Base-by-base conservation (phyloP, 495 filamentous ascomycete species). In the Chaetomium cochliodes region DNA sequence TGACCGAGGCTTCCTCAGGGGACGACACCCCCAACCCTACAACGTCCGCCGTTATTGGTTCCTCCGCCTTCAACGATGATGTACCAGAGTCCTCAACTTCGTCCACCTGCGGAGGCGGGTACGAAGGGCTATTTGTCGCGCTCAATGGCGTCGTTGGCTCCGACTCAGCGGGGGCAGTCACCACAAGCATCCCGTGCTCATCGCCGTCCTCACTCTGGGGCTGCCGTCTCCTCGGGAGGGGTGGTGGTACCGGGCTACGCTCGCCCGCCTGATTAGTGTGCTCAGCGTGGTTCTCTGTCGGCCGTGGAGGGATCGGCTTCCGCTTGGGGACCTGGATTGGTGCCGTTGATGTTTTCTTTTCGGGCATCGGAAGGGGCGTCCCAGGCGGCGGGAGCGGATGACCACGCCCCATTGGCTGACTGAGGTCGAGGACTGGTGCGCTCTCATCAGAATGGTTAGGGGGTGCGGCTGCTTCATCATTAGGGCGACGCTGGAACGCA, bases 301-400 rank as follows among this genome's bases (percentile, higher is more conserved):
- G 67, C 12, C 82, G 77, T 1, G 80, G 78, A 30, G 82, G 78
- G 6, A 80, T 61, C 12, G 77, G 77, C 42, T 79, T 77, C 23
- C 73, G 76, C 58, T 77, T 92, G 18, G 89, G 86, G 2, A 86
- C 73, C 20, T 79, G 77, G 54, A 83, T 80, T 0, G 87, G 79
- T 22, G 82, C 77, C 11, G 80, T 81, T 65, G 85, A 85, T 41
- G 82, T 77, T 26, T 82, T 84, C 65, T 74, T 74, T 7, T 83
- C 82, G 18, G 86, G 82, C 51, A 79, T 80, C 5, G 86, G 86
- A 12, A 87, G 77, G 6, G 88, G 88, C 33, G 82, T 85, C 41
- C 88, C 86, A 7, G 90, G 90, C 9, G 85, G 88, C n/a, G 91
- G 90, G 3, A 93, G 80, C 8, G 88, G 88, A 18, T 85, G 88